A percentile compares a stretch with the other conserved stretches of the same genome.
phyloP scores from a whole-genome alignment of 202 grass and related monocot genomes.

The Elaeis oleifera region DNA sequence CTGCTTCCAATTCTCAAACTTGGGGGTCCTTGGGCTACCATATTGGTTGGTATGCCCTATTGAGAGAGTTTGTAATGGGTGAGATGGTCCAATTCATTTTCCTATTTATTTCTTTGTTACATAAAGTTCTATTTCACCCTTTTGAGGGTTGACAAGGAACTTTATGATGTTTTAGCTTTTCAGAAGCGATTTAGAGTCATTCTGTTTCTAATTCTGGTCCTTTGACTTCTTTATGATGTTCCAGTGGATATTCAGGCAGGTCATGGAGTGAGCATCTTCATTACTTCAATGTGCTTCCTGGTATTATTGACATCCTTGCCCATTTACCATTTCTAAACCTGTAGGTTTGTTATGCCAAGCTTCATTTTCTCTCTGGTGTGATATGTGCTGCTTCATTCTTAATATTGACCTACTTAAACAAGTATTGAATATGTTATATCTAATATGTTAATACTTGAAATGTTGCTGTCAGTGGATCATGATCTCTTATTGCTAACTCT shows the following conservation, averaged over 20 bases:
- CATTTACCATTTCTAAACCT: background rate
- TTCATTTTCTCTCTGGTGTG: no score
- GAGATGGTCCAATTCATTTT: constrained; percentile 9
- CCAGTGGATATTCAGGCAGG: constrained; percentile 30
- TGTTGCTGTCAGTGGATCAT: no score
- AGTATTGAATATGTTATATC: no score
- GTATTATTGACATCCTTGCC: constrained; percentile 31
- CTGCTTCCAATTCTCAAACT: constrained; percentile 57
- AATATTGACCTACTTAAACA: no score
- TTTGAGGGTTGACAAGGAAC: no score
- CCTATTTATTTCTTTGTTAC: no score
- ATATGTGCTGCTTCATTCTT: no score
- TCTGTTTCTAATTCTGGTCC: background rate
- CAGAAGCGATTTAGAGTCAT: background rate
- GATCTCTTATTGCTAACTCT: no score
- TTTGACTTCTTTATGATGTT: constrained; percentile 19
- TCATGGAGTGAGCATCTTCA: constrained; percentile 39
- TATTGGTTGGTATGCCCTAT: constrained; percentile 62
- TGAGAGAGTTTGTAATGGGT: constrained; percentile 66
- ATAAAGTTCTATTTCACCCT: no score
- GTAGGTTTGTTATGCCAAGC: no score
- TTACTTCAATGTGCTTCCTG: constrained; percentile 56
- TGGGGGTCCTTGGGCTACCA: constrained; percentile 65
- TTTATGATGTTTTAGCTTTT: no score
- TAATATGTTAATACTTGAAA: no score